Evolutionary conservation across 176 grass and related monocot species (phyloP), one percentile per base, ranked within the genome.

Genomic region (Bothriochloa decipiens): DNA sequence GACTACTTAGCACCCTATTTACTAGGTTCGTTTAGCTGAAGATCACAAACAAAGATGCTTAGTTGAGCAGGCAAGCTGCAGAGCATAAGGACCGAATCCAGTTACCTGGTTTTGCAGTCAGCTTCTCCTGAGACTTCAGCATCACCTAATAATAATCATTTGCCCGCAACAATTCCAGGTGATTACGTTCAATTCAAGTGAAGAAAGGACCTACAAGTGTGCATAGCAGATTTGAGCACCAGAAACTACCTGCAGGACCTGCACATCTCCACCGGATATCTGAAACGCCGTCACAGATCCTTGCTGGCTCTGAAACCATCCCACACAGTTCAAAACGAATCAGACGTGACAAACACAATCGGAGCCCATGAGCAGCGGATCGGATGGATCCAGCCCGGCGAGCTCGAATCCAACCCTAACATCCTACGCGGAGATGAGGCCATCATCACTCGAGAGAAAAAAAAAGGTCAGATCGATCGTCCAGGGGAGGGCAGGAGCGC

Each of bases 201-300:
- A 77, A 62, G 8, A 66, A 33, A 32, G 28, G 36, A 47, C 4
- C 8, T 15, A 27, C 6, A 58, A 75, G 61, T 3, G 29, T 22
- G 66, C 5, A 65, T 2, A 82, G 67, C 15, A 82, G 12, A 46
- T 29, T 70, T 32, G 35, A 73, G 52, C 68, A 83, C 28, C 36
- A 22, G 65, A 68, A 79, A 83, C 50, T 94, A 98, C 96, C 91
- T 98, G 93, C 81, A 99, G 78, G 58, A 96, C 92, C 82, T 99
- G 93, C 74, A 92, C 92, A 79, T 99, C 96, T 75, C 89, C 93
- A 10, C 96, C 91, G 6, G 91, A 87, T 92, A 99, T 99, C 86
- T 99, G 93, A 91, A 99, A 99, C 74, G 96, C 83, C 77, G 91
- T 99, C 82, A 88, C 89, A 76, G 89, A 81, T 87, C 83, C 82